Base-by-base conservation (phyloP, 1,284 basidiomycete species). In the Naganishia sp. region DNA sequence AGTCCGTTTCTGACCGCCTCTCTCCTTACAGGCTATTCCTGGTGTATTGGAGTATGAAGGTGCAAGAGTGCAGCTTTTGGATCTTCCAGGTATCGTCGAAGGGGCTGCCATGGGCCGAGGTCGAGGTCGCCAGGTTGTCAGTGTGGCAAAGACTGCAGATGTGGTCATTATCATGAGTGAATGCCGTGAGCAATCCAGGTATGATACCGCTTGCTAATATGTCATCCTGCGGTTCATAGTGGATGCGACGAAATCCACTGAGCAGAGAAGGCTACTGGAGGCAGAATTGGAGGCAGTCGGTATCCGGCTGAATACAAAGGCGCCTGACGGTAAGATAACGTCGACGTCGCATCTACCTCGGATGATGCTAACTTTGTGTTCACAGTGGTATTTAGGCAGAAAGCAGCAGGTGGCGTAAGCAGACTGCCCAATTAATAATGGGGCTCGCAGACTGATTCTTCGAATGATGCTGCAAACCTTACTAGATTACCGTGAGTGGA, bases 11-110 rank as follows among this genome's bases (percentile, higher is more conserved):
- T 67, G 39, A 43, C 7, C 52, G 6, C 23, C 50, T 32, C 42
- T 10, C 43, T 61, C 32, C 31, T 23, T 46, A 45, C 72, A 91
- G 86, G 93, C 93, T 6, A 96, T 97, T 71, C 93, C 94, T 47
- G 94, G 94, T 67, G 95, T 94, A 23, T 85, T 96, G 25, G 93
- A 96, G 74, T 90, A 96, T 74, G 87, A 94, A 76, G 94, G 94
- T 32, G 92, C 93, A 15, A 85, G 91, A 51, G 93, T 96, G 66
- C 94, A 97, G 76, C 84, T 99, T 53, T 85, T 97, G 32, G 95
- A 99, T 86, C 81, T 99, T 65, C 95, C 95, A 2, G 95, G 95
- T 80, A 99, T 99, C 75, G 93, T 98, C 25, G 94, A 98, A 80
- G 95, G 94, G 51, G 94, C 95, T 7, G 90, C 90, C 71, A 90